These are phyloP conservation scores for Triticum dicoccoides DNA, from an alignment of 176 grass and related monocot species.

Conservation along the genomic window DNA sequence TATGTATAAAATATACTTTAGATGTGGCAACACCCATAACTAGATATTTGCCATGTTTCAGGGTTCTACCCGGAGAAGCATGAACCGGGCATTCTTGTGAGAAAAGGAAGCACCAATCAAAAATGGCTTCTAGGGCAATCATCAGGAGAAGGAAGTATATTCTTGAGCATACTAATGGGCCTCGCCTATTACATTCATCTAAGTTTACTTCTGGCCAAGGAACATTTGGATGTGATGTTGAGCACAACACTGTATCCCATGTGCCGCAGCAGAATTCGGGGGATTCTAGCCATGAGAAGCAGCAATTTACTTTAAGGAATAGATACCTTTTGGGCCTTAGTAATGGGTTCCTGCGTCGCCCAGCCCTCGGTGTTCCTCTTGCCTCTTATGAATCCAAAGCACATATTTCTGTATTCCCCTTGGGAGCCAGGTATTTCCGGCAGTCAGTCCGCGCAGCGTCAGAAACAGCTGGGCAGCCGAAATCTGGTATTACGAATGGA, in stretches of 20 bases:
- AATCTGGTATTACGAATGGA: constrained; percentile 24
- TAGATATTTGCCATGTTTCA: constrained; percentile 38
- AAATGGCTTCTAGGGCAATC: constrained; percentile 77
- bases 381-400: constrained; percentile 25
- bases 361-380: constrained; percentile 30
- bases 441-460: constrained; percentile 40
- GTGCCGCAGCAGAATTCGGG: constrained; percentile 24
- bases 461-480: constrained; percentile 37
- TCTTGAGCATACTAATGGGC: constrained; percentile 33
- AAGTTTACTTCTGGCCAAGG: constrained; percentile 45
- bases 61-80: constrained; percentile 42
- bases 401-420: constrained; percentile 41
- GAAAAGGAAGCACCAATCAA: constrained; percentile 48
- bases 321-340: neutral
- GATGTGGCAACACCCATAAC: constrained; percentile 16
- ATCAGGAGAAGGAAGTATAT: constrained; percentile 57
- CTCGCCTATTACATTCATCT: constrained; percentile 36
- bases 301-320: constrained; percentile 25
- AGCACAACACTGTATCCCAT: constrained; percentile 25
- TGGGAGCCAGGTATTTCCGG: constrained; percentile 57
- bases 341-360: constrained; percentile 26
- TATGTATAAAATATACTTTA: neutral
- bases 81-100: constrained; percentile 41
- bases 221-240: constrained; percentile 35
- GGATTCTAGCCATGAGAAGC: constrained; percentile 22